Percentiles rank a stretch among this genome's conserved stretches.
These are phyloP conservation scores for Trichosporon asahii DNA, from an alignment of 1,284 basidiomycete species.

Conservation along the genomic window DNA sequence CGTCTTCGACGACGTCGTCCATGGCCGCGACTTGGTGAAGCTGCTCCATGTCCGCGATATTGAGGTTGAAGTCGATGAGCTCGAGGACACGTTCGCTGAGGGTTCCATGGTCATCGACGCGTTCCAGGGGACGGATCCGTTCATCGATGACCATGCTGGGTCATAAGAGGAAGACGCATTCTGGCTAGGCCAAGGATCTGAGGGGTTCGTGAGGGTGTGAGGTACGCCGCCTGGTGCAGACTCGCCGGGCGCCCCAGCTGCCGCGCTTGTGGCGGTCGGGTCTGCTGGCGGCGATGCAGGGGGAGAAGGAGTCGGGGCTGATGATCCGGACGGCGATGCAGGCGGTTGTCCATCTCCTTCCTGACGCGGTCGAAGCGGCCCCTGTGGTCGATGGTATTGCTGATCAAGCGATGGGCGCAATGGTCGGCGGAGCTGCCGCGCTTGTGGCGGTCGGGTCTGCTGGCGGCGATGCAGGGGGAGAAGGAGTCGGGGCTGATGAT, in stretches of 20 bases:
- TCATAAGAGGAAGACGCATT: background rate
- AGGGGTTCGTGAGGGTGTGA: background rate
- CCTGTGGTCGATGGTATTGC: background rate
- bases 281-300: background rate
- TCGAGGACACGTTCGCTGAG: background rate
- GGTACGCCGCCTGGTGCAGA: background rate
- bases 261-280: background rate
- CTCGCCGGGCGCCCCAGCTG: background rate
- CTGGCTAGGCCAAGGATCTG: background rate
- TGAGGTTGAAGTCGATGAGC: conserved; percentile 5
- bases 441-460: background rate
- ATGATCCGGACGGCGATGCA: background rate
- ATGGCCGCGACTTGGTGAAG: conserved; percentile 16
- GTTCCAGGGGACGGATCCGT: background rate
- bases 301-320: background rate
- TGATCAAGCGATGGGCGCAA: too few species aligned
- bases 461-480: background rate
- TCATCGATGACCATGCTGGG: background rate
- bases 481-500: background rate
- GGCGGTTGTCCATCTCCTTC: background rate
- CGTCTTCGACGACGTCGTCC: conserved; percentile 20
- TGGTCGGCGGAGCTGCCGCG: background rate
- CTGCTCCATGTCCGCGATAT: conserved; percentile 1
- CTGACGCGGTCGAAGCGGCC: background rate
- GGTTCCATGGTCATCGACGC: background rate